A percentile compares a stretch with the other conserved stretches of the same genome.
Evolutionary conservation across 2,329 filamentous ascomycete genomes (phyloP).

Genomic region (Sporothrix brunneoviolacea): DNA sequence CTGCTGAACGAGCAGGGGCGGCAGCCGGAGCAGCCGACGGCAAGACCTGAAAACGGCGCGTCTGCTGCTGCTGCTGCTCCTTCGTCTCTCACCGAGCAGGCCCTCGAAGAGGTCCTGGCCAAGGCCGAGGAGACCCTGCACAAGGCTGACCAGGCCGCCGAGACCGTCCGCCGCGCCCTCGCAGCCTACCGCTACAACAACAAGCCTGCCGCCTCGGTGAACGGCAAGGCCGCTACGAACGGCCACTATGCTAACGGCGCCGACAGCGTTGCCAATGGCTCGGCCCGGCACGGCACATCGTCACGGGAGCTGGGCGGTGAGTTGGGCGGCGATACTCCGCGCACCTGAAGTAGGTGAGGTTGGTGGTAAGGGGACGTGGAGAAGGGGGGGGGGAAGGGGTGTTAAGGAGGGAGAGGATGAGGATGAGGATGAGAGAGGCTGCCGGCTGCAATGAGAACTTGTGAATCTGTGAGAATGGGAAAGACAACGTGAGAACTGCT

Average conservation of each 20-base stretch:
- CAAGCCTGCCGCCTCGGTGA: too few relatives aligned
- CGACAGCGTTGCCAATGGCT: slow-evolving; percentile 18
- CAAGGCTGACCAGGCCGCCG: slow-evolving; percentile 41
- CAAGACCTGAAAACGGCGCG: slow-evolving; percentile 9
- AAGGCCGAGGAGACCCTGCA: slow-evolving; percentile 40
- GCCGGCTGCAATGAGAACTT: too few relatives aligned
- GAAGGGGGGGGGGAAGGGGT: background rate
- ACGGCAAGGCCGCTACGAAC: slow-evolving; percentile 12
- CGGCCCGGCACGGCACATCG: slow-evolving; percentile 39
- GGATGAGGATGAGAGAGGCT: too few relatives aligned
- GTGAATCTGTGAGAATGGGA: too few relatives aligned
- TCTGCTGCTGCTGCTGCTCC: background rate
- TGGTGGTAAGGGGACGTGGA: background rate
- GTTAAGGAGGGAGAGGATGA: background rate
- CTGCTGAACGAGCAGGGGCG: slow-evolving; percentile 37
- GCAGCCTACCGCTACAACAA: slow-evolving; percentile 27
- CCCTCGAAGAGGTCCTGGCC: slow-evolving; percentile 36
- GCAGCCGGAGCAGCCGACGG: slow-evolving; percentile 9
- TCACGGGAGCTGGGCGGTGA: slow-evolving; percentile 52
- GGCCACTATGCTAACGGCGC: slow-evolving; percentile 18
- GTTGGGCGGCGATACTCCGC: slow-evolving; percentile 53
- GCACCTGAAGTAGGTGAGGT: slow-evolving; percentile 5
- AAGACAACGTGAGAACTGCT: too few relatives aligned
- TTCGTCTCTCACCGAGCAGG: slow-evolving; percentile 34
- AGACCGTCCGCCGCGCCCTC: slow-evolving; percentile 39